Base-by-base conservation (phyloP, 371 early-diverging fungal species). In the Capniomyces stellatus region DNA sequence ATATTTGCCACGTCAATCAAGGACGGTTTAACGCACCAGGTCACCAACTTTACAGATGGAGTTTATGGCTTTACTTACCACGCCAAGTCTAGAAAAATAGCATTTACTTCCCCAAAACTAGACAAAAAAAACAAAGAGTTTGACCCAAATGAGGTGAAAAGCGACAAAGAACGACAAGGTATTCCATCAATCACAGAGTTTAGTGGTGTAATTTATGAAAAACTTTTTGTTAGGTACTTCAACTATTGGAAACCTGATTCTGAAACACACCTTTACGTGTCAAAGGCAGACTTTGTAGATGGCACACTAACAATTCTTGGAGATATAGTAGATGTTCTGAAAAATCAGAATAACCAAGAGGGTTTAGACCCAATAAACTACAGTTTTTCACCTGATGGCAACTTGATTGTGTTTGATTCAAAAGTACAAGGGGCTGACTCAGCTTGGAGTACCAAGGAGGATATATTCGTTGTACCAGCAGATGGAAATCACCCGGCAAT, bases 401-500 rank as follows among this genome's bases (percentile, higher is more conserved):
- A 72, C 42, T 69, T 73, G 44, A 25, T 85, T 12, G 84, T 82
- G 22, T 89, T 87, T 66, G 64, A 76, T 0, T 64, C 86, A 54
- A 84, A 85, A 62, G 69, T 70, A 29, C 72, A 71, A 8, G 72
- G 71, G 6, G 59, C 54, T 3, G 75, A 79, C 49, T 76, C 76
- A 27, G 87, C 86, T 8, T 89, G 88, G 88, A 69, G 74, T 56
- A 86, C 89, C 24, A 75, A 85, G 15, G 71, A 74, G 35, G 73
- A 77, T 54, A 72, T 89, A 43, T 86, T 81, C 58, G 53, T 76
- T 41, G 78, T 83, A 1, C 66, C 73, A 13, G 71, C 75, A 18
- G 55, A 62, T 21, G 80, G 77, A 1, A 75, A 78, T 28, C 59
- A 60, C 19, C 41, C 52, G 10, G 22, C 41, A 1, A 15, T 4